Conservation (phyloP, 352 stramenopile genomes). For the Globisporangium okanoganense region DNA sequence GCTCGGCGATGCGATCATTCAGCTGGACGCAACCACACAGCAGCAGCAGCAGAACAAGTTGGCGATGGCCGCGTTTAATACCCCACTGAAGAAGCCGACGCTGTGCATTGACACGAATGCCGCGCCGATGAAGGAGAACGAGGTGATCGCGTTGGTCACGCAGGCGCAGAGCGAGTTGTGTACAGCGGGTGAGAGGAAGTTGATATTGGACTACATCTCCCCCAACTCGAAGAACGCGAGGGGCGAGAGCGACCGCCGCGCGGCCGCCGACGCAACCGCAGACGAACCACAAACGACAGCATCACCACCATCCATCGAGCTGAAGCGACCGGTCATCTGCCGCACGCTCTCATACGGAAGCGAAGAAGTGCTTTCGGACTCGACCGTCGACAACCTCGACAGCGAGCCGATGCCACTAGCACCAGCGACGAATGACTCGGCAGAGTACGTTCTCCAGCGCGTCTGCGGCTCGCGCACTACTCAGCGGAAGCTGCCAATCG, state of each 20-base stretch:
- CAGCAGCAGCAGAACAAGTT: not conserved
- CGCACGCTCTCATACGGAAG: slow-evolving; percentile 14
- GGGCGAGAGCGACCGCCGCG: not conserved
- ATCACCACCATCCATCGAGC: not conserved
- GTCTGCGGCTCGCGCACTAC: slow-evolving; percentile 23
- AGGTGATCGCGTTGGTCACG: not conserved
- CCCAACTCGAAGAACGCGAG: slow-evolving; percentile 15
- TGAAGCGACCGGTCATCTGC: slow-evolving; percentile 9
- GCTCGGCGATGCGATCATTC: not conserved
- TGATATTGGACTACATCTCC: slow-evolving; percentile 19
- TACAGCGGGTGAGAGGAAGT: not conserved
- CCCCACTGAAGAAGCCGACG: slow-evolving; percentile 12
- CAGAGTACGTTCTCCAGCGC: slow-evolving; percentile 24
- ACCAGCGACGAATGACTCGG: slow-evolving; percentile 11
- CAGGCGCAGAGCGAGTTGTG: not conserved
- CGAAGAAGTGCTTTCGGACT: slow-evolving; percentile 13
- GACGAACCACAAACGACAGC: not conserved
- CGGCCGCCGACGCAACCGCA: not conserved
- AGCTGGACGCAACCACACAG: not conserved
- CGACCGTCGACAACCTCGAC: slow-evolving; percentile 6
- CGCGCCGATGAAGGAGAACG: not conserved
- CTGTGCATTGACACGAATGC: slow-evolving; percentile 5
- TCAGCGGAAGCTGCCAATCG: slow-evolving; percentile 18
- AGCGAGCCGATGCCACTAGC: not conserved
- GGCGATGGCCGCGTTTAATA: slow-evolving; percentile 8